phyloP scores from a whole-genome alignment of 2,329 filamentous ascomycete species.

The Trichoderma brevicompactum region DNA sequence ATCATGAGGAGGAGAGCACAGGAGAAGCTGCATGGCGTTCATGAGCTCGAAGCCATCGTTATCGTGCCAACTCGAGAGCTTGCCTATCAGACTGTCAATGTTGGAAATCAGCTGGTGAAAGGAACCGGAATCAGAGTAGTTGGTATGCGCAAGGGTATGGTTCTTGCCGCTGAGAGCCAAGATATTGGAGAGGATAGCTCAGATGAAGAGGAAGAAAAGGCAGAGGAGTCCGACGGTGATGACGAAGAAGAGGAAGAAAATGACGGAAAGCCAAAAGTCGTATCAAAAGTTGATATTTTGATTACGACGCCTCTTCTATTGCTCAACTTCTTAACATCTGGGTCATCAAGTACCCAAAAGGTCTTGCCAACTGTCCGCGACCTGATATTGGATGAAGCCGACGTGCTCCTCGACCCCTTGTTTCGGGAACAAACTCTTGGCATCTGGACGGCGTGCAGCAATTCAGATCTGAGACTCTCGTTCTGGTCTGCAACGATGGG shows the following conservation, averaged over 20 bases:
- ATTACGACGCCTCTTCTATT: slow-evolving; percentile 62
- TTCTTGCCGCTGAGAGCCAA: slow-evolving; percentile 57
- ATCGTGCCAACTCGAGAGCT: slow-evolving; percentile 80
- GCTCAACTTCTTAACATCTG: slow-evolving; percentile 68
- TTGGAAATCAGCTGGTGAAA: slow-evolving; percentile 77
- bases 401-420: slow-evolving; percentile 87
- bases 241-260: slow-evolving; percentile 35
- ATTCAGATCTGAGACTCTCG: slow-evolving; percentile 70
- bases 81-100: slow-evolving; percentile 78
- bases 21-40: slow-evolving; percentile 45
- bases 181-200: slow-evolving; percentile 47
- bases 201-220: slow-evolving; percentile 44
- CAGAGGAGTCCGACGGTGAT: slow-evolving; percentile 42
- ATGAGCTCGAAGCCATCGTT: slow-evolving; percentile 68
- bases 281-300: slow-evolving; percentile 45
- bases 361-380: slow-evolving; percentile 70
- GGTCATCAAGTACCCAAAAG: slow-evolving; percentile 50
- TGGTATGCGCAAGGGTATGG: slow-evolving; percentile 85
- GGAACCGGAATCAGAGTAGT: slow-evolving; percentile 80
- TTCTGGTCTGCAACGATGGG: slow-evolving; percentile 98
- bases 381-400: slow-evolving; percentile 89
- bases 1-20: slow-evolving; percentile 64
- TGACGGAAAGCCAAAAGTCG: slow-evolving; percentile 37
- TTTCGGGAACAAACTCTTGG: slow-evolving; percentile 87
- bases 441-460: slow-evolving; percentile 80